Percentiles rank a stretch among this genome's conserved stretches.
Evolutionary conservation across 2,329 filamentous ascomycete genomes (phyloP).

Genomic region (Fusarium sp.): DNA sequence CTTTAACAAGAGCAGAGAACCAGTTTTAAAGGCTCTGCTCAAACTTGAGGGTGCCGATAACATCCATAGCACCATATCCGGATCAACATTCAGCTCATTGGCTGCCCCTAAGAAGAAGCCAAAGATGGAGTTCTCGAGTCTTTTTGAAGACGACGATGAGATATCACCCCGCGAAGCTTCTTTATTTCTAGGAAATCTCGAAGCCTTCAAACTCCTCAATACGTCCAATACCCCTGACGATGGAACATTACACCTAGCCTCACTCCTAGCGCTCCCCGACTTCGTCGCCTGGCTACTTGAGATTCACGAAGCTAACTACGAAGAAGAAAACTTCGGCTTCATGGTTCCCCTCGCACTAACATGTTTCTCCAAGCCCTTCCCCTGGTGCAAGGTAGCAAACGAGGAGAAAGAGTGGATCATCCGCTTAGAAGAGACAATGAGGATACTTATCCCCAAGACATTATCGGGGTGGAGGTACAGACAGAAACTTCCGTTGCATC

Average conservation of each 20-base stretch:
- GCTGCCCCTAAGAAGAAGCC: constrained; percentile 5
- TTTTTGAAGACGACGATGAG: constrained; percentile 30
- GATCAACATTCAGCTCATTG: constrained; percentile 23
- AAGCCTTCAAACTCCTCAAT: constrained; percentile 13
- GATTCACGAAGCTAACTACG: constrained; percentile 24
- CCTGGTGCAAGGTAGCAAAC: constrained; percentile 25
- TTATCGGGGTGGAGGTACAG: constrained; percentile 11
- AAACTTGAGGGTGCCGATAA: not conserved
- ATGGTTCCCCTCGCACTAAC: constrained; percentile 22
- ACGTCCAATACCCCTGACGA: not conserved
- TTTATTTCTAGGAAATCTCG: constrained; percentile 17
- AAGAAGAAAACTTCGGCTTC: constrained; percentile 26
- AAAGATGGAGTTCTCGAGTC: constrained; percentile 13
- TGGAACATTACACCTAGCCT: constrained; percentile 25
- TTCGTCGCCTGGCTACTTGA: constrained; percentile 22
- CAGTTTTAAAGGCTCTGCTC: constrained; percentile 7
- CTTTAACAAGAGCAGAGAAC: constrained; percentile 7
- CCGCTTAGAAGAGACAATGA: constrained; percentile 20
- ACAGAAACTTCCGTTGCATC: constrained; percentile 13
- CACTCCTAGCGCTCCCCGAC: constrained; percentile 12
- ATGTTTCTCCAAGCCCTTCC: constrained; percentile 17
- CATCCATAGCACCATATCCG: constrained; percentile 15
- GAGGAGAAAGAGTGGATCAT: constrained; percentile 12
- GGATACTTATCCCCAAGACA: constrained; percentile 17
- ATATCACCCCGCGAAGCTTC: constrained; percentile 21